Conservation (phyloP, 768 basidiomycete species). For the Tylopilus felleus region DNA sequence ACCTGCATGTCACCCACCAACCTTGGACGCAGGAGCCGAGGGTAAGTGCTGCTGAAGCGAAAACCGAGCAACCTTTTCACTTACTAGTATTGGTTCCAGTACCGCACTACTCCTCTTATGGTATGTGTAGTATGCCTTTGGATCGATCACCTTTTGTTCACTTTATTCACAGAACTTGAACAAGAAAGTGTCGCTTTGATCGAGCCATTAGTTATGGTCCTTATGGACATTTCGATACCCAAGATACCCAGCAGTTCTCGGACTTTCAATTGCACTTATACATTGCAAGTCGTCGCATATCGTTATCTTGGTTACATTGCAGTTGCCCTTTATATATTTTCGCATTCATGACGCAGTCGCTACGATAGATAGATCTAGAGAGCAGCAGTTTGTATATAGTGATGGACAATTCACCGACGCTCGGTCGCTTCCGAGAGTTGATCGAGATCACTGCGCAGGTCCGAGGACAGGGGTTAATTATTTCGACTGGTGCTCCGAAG, state of each 20-base stretch:
- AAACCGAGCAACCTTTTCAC: background rate
- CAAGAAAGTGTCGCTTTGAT: constrained; percentile 7
- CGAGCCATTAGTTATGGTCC: background rate
- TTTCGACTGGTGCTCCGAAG: no score
- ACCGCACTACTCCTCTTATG: constrained; percentile 6
- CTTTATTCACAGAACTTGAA: constrained; percentile 13
- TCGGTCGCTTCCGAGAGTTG: no score
- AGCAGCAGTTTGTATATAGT: no score
- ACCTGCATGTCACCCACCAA: background rate
- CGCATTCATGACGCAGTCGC: no score
- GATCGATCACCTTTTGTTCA: background rate
- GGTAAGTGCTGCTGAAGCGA: constrained; percentile 11
- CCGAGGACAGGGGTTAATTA: no score
- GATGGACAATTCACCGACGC: no score
- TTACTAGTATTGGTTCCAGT: constrained; percentile 8
- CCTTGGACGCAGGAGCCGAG: constrained; percentile 19
- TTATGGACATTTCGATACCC: background rate
- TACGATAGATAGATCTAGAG: no score
- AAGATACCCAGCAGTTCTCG: background rate
- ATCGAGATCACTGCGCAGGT: no score
- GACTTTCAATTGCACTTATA: background rate
- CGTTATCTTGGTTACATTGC: no score
- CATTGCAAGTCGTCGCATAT: no score
- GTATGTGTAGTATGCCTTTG: constrained; percentile 1
- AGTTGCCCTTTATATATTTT: background rate